Base-by-base conservation (phyloP, 179 eudicot species). In the Corrigiola litoralis region DNA sequence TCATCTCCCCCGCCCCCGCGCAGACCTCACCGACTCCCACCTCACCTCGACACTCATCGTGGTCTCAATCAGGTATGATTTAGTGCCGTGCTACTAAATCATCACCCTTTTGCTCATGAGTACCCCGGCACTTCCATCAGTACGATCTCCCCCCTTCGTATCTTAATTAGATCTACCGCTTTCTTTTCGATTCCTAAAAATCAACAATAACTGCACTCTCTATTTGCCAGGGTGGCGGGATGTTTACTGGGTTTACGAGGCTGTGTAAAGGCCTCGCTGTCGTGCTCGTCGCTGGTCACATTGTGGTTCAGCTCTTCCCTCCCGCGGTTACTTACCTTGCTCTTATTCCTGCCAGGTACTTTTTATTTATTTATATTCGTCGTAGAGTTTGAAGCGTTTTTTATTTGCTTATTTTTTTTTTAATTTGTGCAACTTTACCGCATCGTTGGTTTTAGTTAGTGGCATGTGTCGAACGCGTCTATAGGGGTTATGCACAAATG, bases 181-280 rank as follows among this genome's bases (percentile, higher is more conserved):
- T 54, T 33, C 9, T 2, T 44, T 34, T 57, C 20, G 6, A 57
- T n/a, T 32, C 18, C 12, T 11, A 5, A 34, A 36, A 10, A 28
- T 21, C 1, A 29, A 34, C 24, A 25, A 17, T 12, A 0, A 23
- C 6, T 42, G 2, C 2, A 2, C 20, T 37, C 46, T 8, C 33
- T 28, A 2, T 18, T 49, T 27, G 37, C 18, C 72, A 70, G 77
- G 81, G 85, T 6, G 73, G 80, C 58, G 80, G 82, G 58, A 32
- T 75, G 54, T 78, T 77, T 28, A 63, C 81, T 11, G 97, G 97
- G 58, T 88, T 85, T 71, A 90, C 95, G 0, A 75, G 77, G 79
- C 82, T 88, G 54, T 92, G 98, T 72, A 92, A 92, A 77, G 97
- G 98, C 32, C 81, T 92, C 37, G 86, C 90, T 4, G 95, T 86